Evolutionary conservation across 208 protist species (phyloP).

Genomic region (Acanthamoeba sp.): DNA sequence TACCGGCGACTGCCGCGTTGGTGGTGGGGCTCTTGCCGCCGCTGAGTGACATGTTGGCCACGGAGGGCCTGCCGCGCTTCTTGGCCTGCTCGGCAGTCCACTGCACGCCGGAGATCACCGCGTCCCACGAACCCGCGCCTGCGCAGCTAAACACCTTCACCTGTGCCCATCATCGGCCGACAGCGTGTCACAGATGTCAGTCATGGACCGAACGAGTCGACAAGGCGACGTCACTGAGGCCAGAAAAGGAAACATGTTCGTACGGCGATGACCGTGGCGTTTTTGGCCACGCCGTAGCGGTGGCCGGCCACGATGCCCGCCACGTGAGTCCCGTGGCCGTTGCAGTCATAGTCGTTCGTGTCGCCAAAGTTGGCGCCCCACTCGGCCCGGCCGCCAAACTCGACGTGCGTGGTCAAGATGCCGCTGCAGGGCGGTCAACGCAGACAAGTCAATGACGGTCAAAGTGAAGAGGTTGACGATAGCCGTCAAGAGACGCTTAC

Average conservation of each 20-base stretch:
- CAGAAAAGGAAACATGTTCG: neutral
- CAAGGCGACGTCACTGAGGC: too few relatives aligned
- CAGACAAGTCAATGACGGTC: too few relatives aligned
- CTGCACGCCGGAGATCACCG: slow-evolving; percentile 74
- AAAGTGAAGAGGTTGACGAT: neutral
- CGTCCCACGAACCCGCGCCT: slow-evolving; percentile 26
- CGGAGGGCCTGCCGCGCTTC: slow-evolving; percentile 7
- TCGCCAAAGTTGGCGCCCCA: slow-evolving; percentile 73
- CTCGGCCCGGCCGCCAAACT: slow-evolving; percentile 58
- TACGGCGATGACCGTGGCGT: slow-evolving; percentile 70
- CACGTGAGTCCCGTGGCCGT: slow-evolving; percentile 80
- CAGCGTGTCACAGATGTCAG: too few relatives aligned
- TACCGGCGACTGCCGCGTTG: slow-evolving; percentile 71
- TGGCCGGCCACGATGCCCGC: slow-evolving; percentile 62
- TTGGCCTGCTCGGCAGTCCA: slow-evolving; percentile 60
- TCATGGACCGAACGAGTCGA: too few relatives aligned
- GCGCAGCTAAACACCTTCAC: slow-evolving; percentile 74
- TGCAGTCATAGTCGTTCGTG: slow-evolving; percentile 16
- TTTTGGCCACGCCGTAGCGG: slow-evolving; percentile 72
- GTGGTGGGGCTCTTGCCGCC: slow-evolving; percentile 65
- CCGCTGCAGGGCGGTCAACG: neutral
- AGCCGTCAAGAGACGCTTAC: slow-evolving; percentile 24
- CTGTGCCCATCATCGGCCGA: too few relatives aligned
- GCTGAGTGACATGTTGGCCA: slow-evolving; percentile 78
- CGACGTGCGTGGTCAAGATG: slow-evolving; percentile 22